Base-by-base conservation (phyloP, 805 yeast genomes). In the Tetrapisispora fleetii region DNA sequence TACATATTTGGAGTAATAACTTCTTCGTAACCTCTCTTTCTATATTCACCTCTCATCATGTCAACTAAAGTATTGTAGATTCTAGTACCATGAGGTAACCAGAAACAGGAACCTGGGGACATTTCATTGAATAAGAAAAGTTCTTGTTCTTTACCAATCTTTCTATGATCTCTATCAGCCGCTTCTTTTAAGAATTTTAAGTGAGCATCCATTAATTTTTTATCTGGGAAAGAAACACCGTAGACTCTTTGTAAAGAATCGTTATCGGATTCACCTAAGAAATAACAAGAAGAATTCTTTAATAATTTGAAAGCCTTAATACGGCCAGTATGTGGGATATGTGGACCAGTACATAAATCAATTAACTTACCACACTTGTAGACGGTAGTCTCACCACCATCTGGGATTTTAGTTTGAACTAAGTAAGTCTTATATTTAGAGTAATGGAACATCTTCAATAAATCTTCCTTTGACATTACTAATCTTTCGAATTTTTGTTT, bases 31-130 rank as follows among this genome's bases (percentile, higher is more conserved):
- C 97, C 98, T 70, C 99, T 84, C 71, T 79, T 81, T 64, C 84
- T 81, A 72, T 93, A 93, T 73, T 93, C 95, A 48, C 69, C 65
- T 72, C 91, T 80, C 71, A 93, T 66, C 69, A 88, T 70, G 32
- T 85, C 89, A 58, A 81, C 80, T 68, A 93, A 75, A 51, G 87
- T 79, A 70, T 87, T 87, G 78, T 93, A 93, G 65, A 93, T 93
- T 73, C 98, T 85, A 44, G 99, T 82, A 71, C 99, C 99, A 64
- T 91, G 99, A 46, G 99, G 99, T 61, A 93, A 78, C 98, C 98
- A 93, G 80, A 93, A 93, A 52, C 95, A 90, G 38, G 95, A 81
- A 56, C 99, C 99, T 48, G 99, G 99, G 18, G 96, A 86, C 84
- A 91, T 72, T 70, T 93, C 99, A 69, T 93, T 81, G 79, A 93